These are phyloP conservation scores for Botryotinia convoluta DNA, from an alignment of 2,329 filamentous ascomycete species.

Conservation along the genomic window DNA sequence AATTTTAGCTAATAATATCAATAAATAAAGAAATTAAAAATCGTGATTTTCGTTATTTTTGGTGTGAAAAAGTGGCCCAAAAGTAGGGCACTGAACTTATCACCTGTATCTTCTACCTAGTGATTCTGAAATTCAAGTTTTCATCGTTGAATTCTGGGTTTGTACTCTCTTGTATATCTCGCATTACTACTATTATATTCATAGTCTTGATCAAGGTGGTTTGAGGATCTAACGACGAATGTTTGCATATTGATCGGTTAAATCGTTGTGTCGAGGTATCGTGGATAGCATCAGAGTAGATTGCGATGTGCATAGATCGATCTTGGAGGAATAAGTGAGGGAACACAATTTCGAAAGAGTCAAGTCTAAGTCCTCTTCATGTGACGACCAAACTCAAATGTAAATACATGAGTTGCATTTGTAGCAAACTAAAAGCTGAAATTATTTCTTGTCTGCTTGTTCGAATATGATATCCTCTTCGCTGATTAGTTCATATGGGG, in stretches of 20 bases:
- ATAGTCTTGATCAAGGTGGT: too few relatives aligned
- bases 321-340: neutral
- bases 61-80: too few relatives aligned
- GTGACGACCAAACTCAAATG: too few relatives aligned
- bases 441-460: neutral
- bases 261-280: neutral
- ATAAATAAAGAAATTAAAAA: too few relatives aligned
- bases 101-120: too few relatives aligned
- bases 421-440: neutral
- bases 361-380: neutral
- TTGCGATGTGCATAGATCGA: neutral
- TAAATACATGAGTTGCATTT: neutral
- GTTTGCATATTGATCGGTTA: rapidly evolving
- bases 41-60: too few relatives aligned
- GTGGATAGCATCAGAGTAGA: neutral
- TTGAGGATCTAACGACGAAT: too few relatives aligned
- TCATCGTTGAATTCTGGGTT: neutral
- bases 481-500: neutral
- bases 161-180: neutral
- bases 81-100: rapidly evolving
- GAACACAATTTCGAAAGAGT: too few relatives aligned
- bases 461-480: neutral
- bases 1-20: too few relatives aligned
- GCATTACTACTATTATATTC: neutral
- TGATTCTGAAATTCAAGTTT: too few relatives aligned